Evolutionary conservation across 495 filamentous ascomycete genomes (phyloP).

Genomic region (Penicillium cosmopolitanum): DNA sequence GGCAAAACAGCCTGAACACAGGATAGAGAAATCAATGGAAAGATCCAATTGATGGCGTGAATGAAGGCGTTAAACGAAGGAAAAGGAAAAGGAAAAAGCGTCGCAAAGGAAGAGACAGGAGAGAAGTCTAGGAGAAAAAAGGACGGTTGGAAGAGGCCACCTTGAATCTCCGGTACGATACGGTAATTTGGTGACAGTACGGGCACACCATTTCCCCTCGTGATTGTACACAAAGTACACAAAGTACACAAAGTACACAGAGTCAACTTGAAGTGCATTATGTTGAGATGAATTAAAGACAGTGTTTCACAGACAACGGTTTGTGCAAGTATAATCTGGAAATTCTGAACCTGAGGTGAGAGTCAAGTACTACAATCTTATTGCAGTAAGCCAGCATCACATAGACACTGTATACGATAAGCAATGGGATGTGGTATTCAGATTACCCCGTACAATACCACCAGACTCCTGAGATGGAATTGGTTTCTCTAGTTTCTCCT

Average conservation of each 20-base stretch:
- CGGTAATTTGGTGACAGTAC: conserved; percentile 7
- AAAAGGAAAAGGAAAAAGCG: conserved; percentile 22
- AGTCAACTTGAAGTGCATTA: no score
- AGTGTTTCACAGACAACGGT: no score
- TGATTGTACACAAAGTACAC: no score
- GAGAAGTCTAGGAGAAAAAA: not conserved
- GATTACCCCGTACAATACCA: not conserved
- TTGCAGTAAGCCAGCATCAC: no score
- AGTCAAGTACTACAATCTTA: no score
- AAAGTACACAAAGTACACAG: no score
- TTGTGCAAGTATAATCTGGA: no score
- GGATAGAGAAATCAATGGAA: conserved; percentile 9
- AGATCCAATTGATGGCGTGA: conserved; percentile 10
- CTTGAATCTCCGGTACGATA: conserved; percentile 19
- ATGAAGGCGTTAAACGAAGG: conserved; percentile 16
- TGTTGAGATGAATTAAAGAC: no score
- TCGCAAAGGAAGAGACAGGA: conserved; percentile 16
- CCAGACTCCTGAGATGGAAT: not conserved
- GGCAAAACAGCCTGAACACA: not conserved
- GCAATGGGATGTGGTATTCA: not conserved
- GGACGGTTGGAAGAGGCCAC: conserved; percentile 37
- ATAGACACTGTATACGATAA: no score
- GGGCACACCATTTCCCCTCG: conserved; percentile 4
- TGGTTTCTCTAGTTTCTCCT: not conserved
- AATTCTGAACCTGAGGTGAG: no score